Base-by-base conservation (phyloP, 805 yeast genomes). In the Ogataea methylovora region DNA sequence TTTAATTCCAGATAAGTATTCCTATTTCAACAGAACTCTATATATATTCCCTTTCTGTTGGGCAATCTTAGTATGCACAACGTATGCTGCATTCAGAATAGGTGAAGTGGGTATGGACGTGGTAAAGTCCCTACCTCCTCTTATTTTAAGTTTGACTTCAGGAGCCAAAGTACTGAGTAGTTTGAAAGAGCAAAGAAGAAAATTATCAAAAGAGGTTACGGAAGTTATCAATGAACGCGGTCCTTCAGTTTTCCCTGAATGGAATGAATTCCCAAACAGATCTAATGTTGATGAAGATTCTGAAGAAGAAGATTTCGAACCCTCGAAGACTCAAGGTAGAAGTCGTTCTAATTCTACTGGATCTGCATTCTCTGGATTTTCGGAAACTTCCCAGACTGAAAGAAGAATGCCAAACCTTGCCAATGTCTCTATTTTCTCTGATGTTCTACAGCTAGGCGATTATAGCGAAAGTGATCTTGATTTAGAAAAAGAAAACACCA, bases 21-120 rank as follows among this genome's bases (percentile, higher is more conserved):
- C 35, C 13, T 8, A 26, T 12, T 25, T 36, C 36, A 29, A 26
- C 13, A 31, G 24, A 13, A 28, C 19, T 15, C 1, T 38, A 7
- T 38, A 61, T 35, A 53, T 79, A 15, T 62, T 72, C 39, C 51
- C 72, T 29, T 58, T 71, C 46, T 57, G 78, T 12, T 84, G 85
- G 64, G 50, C 75, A 16, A 53, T 76, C 12, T 75, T 92, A 39
- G 85, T 78, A 1, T 54, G 71, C 28, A 79, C 92, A 1, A 84
- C 97, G 0, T 90, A 83, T 50, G 79, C 95, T 17, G 95, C 97
- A 0, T 70, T 92, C 48, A 68, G 81, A 26, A 76, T 84, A 33
- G 97, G 98, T 25, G 98, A 90, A 54, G 84, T 81, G 36, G 98
- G 98, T 20, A 68, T 86, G 76, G 97, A 92, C 54, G 73, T 84